Evolutionary conservation across 108 stramenopile species (phyloP).

Genomic region (Discostella stelligeroides): DNA sequence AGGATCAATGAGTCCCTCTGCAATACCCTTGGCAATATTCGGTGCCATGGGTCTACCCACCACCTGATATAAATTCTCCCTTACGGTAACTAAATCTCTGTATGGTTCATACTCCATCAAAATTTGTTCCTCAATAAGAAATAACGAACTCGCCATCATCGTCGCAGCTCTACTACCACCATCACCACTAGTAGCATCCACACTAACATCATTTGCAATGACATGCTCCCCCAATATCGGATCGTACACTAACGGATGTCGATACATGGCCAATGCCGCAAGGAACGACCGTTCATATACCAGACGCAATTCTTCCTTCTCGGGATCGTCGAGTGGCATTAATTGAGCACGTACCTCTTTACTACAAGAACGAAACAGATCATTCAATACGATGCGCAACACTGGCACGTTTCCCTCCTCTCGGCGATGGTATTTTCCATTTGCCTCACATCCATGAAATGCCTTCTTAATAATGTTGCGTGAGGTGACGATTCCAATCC

Average conservation of each 20-base stretch:
- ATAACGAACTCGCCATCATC: slow-evolving; percentile 9
- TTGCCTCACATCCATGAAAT: slow-evolving; percentile 14
- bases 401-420: slow-evolving; percentile 18
- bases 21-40: slow-evolving; percentile 35
- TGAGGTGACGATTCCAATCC: slow-evolving; percentile 90
- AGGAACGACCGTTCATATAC: slow-evolving; percentile 80
- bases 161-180: neutral
- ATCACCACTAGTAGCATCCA: slow-evolving; percentile 16
- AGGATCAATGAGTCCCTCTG: slow-evolving; percentile 52
- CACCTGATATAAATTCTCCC: slow-evolving; percentile 44
- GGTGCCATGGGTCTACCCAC: slow-evolving; percentile 48
- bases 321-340: slow-evolving; percentile 32
- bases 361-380: slow-evolving; percentile 42
- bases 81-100: slow-evolving; percentile 51
- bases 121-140: slow-evolving; percentile 38
- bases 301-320: slow-evolving; percentile 49
- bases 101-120: slow-evolving; percentile 69
- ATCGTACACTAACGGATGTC: slow-evolving; percentile 88
- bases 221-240: slow-evolving; percentile 52
- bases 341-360: slow-evolving; percentile 26
- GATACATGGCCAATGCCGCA: slow-evolving; percentile 86
- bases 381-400: slow-evolving; percentile 28
- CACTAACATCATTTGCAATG: slow-evolving; percentile 47
- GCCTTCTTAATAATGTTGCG: slow-evolving; percentile 60
- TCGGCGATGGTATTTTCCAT: neutral